Evolutionary conservation across 352 stramenopile genomes (phyloP).

Genomic region (Phytophthora parvispora): DNA sequence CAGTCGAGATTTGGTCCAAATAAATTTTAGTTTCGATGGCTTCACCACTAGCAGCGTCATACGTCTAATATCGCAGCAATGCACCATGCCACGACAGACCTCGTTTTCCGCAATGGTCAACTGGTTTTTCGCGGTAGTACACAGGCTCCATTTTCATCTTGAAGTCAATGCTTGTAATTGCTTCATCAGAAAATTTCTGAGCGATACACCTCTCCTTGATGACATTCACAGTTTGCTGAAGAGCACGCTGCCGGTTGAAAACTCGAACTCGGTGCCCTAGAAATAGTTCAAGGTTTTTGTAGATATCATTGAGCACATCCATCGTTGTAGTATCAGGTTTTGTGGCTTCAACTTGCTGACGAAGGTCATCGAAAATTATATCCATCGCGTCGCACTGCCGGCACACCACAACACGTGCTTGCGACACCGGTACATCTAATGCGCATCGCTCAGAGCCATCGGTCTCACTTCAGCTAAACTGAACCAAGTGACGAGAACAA

Average conservation of each 20-base stretch:
- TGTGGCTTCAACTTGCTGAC: not conserved
- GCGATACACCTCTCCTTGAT: too few relatives aligned
- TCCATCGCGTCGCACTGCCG: not conserved
- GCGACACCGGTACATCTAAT: too few relatives aligned
- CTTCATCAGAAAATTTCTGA: too few relatives aligned
- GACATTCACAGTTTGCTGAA: too few relatives aligned
- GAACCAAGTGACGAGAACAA: not conserved
- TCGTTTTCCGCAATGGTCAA: slow-evolving; percentile 40
- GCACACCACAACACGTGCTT: not conserved
- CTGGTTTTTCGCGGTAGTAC: slow-evolving; percentile 40
- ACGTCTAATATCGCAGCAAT: not conserved
- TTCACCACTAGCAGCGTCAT: not conserved
- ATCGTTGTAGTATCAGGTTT: not conserved
- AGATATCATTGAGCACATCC: not conserved
- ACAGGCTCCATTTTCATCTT: slow-evolving; percentile 13
- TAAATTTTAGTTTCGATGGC: too few relatives aligned
- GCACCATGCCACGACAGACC: slow-evolving; percentile 10
- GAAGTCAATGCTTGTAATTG: too few relatives aligned
- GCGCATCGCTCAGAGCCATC: too few relatives aligned
- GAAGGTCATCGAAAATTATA: not conserved
- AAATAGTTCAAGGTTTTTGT: too few relatives aligned
- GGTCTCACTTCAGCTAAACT: not conserved
- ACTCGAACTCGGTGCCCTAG: too few relatives aligned
- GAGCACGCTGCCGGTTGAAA: too few relatives aligned
- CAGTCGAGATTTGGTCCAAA: not conserved